Conservation (phyloP, 2,329 filamentous ascomycete genomes). For the Xylaria polymorpha region DNA sequence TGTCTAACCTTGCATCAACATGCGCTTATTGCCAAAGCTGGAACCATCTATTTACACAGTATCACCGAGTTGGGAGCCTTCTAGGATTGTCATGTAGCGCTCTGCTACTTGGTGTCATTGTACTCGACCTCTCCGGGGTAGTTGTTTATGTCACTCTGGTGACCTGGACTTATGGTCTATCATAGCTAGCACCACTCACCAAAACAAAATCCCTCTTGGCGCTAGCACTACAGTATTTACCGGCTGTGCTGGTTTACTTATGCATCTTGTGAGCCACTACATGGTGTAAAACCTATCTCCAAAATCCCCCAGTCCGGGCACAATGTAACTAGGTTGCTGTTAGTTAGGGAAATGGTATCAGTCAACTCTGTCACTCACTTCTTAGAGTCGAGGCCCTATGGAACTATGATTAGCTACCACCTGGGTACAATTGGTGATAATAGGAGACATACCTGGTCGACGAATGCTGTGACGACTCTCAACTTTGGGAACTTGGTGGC, state of each 20-base stretch:
- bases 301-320: conserved; percentile 94
- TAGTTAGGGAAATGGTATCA: conserved; percentile 47
- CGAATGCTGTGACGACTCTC: conserved; percentile 93
- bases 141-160: conserved; percentile 1
- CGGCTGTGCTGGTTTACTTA: conserved; percentile 12
- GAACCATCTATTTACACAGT: conserved; percentile 51
- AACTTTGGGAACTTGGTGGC: conserved; percentile 89
- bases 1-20: conserved; percentile 62
- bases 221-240: conserved; percentile 12
- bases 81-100: neutral
- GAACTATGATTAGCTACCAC: conserved; percentile 42
- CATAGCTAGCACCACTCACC: conserved; percentile 1
- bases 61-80: neutral
- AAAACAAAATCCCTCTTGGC: neutral
- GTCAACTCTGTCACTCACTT: conserved; percentile 71
- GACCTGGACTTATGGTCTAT: neutral
- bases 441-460: conserved; percentile 75
- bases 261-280: conserved; percentile 53
- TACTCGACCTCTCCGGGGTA: neutral
- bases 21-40: conserved; percentile 90
- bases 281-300: conserved; percentile 96
- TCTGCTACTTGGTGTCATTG: conserved; percentile 10
- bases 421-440: neutral
- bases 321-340: conserved; percentile 80
- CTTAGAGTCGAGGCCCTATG: conserved; percentile 89